phyloP scores from a whole-genome alignment of 2,329 filamentous ascomycete genomes.

The Phialocephala sp. region DNA sequence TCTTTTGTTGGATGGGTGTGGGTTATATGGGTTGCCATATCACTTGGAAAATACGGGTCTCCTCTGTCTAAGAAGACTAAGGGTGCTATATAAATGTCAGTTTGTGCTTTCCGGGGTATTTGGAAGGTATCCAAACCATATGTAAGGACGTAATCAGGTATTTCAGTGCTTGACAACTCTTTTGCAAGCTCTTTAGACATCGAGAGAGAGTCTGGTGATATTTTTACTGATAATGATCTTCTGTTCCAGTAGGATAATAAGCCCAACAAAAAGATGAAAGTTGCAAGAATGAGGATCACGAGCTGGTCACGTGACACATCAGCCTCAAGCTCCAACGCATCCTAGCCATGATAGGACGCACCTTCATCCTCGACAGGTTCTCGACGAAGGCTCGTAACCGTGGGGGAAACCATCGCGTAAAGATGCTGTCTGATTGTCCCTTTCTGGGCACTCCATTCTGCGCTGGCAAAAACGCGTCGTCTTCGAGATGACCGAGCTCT shows the following conservation, averaged over 20 bases:
- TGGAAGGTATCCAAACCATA: constrained; percentile 44
- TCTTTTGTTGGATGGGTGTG: constrained; percentile 51
- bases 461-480: constrained; percentile 25
- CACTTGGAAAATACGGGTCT: constrained; percentile 54
- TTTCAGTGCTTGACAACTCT: constrained; percentile 30
- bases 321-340: constrained; percentile 1
- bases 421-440: constrained; percentile 2
- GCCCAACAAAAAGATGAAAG: constrained; percentile 25
- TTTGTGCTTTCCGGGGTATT: not conserved
- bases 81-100: constrained; percentile 47
- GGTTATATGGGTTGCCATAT: constrained; percentile 50
- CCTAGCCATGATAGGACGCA: constrained; percentile 8
- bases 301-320: constrained; percentile 27
- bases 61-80: constrained; percentile 53
- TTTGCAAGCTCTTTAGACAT: constrained; percentile 22
- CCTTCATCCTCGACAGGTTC: constrained; percentile 25
- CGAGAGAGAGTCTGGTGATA: constrained; percentile 26
- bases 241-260: constrained; percentile 23
- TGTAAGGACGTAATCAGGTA: constrained; percentile 49
- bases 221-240: constrained; percentile 9
- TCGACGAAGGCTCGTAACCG: constrained; percentile 20
- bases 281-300: constrained; percentile 22
- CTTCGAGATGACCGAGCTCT: constrained; percentile 12
- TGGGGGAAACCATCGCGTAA: constrained; percentile 22
- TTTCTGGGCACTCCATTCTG: constrained; percentile 7